A percentile compares a stretch with the other conserved stretches of the same genome.
These are phyloP conservation scores for Solanum chilense DNA, from an alignment of 257 asterid species.

Conservation along the genomic window DNA sequence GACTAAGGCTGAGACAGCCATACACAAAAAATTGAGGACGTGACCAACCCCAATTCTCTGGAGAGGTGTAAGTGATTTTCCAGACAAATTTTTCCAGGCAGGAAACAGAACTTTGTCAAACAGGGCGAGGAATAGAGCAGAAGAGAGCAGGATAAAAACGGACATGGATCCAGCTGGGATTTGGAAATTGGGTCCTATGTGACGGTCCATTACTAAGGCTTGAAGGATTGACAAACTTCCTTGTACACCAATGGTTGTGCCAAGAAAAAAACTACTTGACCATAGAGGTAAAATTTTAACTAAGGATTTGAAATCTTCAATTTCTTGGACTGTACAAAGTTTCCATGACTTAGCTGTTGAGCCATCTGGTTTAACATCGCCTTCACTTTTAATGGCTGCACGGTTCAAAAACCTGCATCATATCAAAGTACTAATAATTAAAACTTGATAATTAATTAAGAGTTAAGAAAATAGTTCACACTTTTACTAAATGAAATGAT, in stretches of 20 bases:
- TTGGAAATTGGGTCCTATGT: slow-evolving; percentile 1
- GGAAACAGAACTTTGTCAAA: slow-evolving; percentile 1
- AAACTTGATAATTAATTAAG: too few species aligned
- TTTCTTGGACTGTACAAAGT: slow-evolving; percentile 6
- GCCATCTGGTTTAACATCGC: slow-evolving; percentile 1
- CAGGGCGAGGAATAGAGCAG: not conserved
- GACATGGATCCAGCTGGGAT: slow-evolving; percentile 8
- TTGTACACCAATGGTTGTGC: not conserved
- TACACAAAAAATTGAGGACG: not conserved
- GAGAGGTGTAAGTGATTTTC: slow-evolving; percentile 1
- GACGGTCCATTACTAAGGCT: slow-evolving; percentile 10
- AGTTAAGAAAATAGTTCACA: too few species aligned
- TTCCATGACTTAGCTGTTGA: not conserved
- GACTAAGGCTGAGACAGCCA: slow-evolving; percentile 45
- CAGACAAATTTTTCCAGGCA: not conserved
- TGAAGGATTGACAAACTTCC: slow-evolving; percentile 1
- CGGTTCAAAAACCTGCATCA: slow-evolving; percentile 9
- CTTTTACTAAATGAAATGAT: too few species aligned
- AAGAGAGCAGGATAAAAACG: not conserved
- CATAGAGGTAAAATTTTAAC: slow-evolving; percentile 10
- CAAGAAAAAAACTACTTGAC: slow-evolving; percentile 3
- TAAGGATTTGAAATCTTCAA: slow-evolving; percentile 10
- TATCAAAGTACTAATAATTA: too few species aligned
- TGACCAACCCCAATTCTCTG: slow-evolving; percentile 13
- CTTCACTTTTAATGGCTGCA: slow-evolving; percentile 3